Base-by-base conservation (phyloP, 2,329 filamentous ascomycete genomes). In the Bipolaris cookei region DNA sequence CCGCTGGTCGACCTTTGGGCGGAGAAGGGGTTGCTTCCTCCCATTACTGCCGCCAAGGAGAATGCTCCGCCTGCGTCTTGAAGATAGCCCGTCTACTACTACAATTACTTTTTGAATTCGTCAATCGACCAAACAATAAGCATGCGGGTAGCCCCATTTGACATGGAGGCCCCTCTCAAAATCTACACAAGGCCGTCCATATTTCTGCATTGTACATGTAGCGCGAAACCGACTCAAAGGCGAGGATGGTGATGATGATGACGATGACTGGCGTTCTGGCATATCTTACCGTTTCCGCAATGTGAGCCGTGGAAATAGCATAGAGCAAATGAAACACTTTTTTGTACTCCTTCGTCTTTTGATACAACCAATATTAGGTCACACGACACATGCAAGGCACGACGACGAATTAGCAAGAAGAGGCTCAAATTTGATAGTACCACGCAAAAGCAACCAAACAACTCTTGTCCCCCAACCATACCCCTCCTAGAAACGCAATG, bases 1-100 rank as follows among this genome's bases (percentile, higher is more conserved):
- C 92, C 91, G 23, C 80, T 98, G 66, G 91, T 98, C 66, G 92
- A 97, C 70, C 84, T 97, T 45, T 97, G 93, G 89, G 88, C 92
- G 23, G 89, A 89, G 61, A 94, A 94, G 72, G 92, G 93, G 57
- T 90, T 93, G 23, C 90, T 98, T 67, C 92, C 92, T 10, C 59
- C 66, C 28, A 32, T 53, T 25, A 56, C 65, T 10, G 51, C 63
- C 0, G 45, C 45, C 28, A 69, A 69, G 61, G 68, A 74, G 48
- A 61, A 63, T 39, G 62, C 38, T 16, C 61, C 63, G 11, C 64
- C 62, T 44, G 61, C 59, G 30, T 63, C 21, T 34, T 56, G 42
- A 53, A 37, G 21, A 30, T 30, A 30, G 28, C 13, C 10, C 13
- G 28, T 30, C 28, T 30, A 13, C 10, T 28, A 28, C 28, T 30